These are phyloP conservation scores for Neurospora crassa DNA, from an alignment of 2,329 filamentous ascomycete species.

Conservation along the genomic window DNA sequence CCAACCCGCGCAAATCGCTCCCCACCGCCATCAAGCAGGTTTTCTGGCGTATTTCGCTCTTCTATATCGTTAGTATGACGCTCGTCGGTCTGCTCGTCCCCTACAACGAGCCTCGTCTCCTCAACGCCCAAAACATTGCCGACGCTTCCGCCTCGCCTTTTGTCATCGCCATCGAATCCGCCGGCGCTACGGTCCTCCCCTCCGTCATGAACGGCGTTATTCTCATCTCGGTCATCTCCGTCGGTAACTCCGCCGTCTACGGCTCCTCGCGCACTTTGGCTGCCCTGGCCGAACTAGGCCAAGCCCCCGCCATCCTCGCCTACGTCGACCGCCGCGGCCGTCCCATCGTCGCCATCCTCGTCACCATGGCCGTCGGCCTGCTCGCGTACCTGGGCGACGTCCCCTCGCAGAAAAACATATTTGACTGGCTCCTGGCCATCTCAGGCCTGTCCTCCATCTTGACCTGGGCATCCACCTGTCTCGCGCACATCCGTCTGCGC, in stretches of 20 bases:
- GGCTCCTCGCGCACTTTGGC: slow-evolving; percentile 50
- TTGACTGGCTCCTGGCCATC: slow-evolving; percentile 57
- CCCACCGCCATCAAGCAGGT: slow-evolving; percentile 79
- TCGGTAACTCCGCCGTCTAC: slow-evolving; percentile 50
- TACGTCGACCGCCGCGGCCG: slow-evolving; percentile 50
- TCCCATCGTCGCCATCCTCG: slow-evolving; percentile 39
- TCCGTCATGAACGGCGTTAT: slow-evolving; percentile 52
- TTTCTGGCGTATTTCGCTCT: slow-evolving; percentile 48
- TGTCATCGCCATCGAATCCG: slow-evolving; percentile 46
- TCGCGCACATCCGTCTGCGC: slow-evolving; percentile 61
- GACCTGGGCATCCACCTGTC: slow-evolving; percentile 60
- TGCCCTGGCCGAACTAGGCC: slow-evolving; percentile 48
- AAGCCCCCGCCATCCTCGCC: slow-evolving; percentile 45
- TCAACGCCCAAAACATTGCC: slow-evolving; percentile 36
- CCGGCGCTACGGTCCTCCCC: slow-evolving; percentile 41
- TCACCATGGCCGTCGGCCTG: slow-evolving; percentile 38
- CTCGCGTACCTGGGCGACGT: slow-evolving; percentile 40
- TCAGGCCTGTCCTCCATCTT: slow-evolving; percentile 57
- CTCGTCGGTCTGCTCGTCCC: slow-evolving; percentile 41
- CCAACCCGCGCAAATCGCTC: slow-evolving; percentile 61
- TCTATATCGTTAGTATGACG: slow-evolving; percentile 43
- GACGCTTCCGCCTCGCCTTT: slow-evolving; percentile 43
- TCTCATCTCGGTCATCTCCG: slow-evolving; percentile 47
- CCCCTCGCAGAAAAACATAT: slow-evolving; percentile 36
- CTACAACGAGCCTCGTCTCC: slow-evolving; percentile 35